These are phyloP conservation scores for Tympanopsis confertula DNA, from an alignment of 2,329 filamentous ascomycete genomes.

Conservation along the genomic window DNA sequence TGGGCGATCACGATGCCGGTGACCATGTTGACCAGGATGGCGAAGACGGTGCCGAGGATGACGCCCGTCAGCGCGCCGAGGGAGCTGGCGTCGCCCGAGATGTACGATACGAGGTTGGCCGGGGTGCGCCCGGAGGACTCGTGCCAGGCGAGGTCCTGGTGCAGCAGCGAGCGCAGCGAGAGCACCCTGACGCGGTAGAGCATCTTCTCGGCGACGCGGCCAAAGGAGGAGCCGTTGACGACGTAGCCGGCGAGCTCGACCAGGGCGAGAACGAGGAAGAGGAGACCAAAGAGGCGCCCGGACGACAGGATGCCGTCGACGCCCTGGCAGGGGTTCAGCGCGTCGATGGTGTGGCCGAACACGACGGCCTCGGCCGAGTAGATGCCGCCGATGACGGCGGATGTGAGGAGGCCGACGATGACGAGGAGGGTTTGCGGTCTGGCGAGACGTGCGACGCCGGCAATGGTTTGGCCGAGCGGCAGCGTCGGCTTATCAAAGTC, in stretches of 20 bases:
- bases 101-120: constrained; percentile 34
- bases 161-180: constrained; percentile 41
- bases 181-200: constrained; percentile 42
- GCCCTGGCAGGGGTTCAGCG: constrained; percentile 38
- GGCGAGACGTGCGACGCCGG: constrained; percentile 15
- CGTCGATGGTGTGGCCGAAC: constrained; percentile 48
- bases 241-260: constrained; percentile 49
- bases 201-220: constrained; percentile 41
- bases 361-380: constrained; percentile 46
- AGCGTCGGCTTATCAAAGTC: no score
- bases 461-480: constrained; percentile 14
- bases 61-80: constrained; percentile 43
- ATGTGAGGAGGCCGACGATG: constrained; percentile 33
- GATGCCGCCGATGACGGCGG: constrained; percentile 40
- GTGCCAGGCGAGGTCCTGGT: constrained; percentile 48
- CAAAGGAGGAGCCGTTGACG: constrained; percentile 42
- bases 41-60: constrained; percentile 39
- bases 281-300: constrained; percentile 40
- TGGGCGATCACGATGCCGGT: constrained; percentile 40
- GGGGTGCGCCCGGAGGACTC: constrained; percentile 37
- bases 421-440: constrained; percentile 31
- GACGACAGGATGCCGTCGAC: constrained; percentile 30
- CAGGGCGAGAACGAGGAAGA: constrained; percentile 49
- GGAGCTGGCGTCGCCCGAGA: constrained; percentile 41
- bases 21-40: constrained; percentile 39